Evolutionary conservation across 1,284 basidiomycete species (phyloP), one percentile per base, ranked within the genome.

Genomic region (Prillingera fragicola): DNA sequence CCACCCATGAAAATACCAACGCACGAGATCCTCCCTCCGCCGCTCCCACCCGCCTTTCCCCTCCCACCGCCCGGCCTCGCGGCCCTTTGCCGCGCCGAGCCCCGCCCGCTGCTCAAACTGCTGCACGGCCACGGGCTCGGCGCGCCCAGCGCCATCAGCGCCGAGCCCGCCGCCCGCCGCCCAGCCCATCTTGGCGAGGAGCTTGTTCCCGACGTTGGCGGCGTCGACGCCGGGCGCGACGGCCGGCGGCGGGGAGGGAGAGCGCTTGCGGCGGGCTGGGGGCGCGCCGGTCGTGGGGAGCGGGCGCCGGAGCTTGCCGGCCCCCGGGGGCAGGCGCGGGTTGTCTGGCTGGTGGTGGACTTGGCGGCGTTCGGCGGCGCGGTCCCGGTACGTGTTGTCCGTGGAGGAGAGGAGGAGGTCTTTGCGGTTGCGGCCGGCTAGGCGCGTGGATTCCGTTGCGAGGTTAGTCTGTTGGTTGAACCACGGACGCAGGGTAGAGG

Each of bases 171-270:
- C 82, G 3, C 90, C 90, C 60, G 85, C 82, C 49, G 78, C 84
- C 90, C 90, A 95, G 0, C 91, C 90, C 90, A 95, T 94, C 79
- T 91, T 89, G 66, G 88, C 87, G 54, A 95, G 68, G 45, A 95
- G 65, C 67, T 89, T 89, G 65, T 92, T 91, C 10, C 90, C 90
- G 8, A 89, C 79, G 55, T 94, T 92, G 33, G 63, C 80, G 40
- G 81, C 78, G 58, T 94, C 89, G 60, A 85, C 73, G 3, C 79
- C 85, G 3, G 78, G 74, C 15, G 80, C 77, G 7, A 82, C 79
- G 0, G 82, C 78, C 0, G 84, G 77, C 1, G 81, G 50, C 1
- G 63, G 50, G 10, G 56, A n/a, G 74, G 0, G 43, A 32, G 22
- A 38, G 48, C 32, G 41, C 33, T 4, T 26, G 15, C 9, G 36